phyloP scores from a whole-genome alignment of 1,139 yeast genomes.

The Kazachstania sp. region DNA sequence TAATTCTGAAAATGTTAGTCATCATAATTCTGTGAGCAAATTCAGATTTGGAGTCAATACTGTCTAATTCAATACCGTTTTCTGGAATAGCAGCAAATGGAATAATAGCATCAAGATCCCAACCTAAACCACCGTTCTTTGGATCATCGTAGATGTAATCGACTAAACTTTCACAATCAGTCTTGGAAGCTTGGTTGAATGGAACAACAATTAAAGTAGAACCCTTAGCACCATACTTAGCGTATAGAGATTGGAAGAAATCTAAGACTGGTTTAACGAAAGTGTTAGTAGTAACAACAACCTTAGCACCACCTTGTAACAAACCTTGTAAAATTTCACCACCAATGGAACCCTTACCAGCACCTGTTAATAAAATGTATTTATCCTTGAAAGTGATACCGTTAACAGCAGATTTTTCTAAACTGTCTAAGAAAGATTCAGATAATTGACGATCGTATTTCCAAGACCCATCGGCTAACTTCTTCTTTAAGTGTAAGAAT shows the following conservation, averaged over 20 bases:
- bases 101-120: conserved; percentile 94
- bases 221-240: conserved; percentile 87
- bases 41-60: conserved; percentile 90
- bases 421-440: conserved; percentile 72
- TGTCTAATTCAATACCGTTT: conserved; percentile 90
- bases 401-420: conserved; percentile 85
- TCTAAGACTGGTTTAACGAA: conserved; percentile 92
- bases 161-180: conserved; percentile 81
- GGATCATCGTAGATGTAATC: conserved; percentile 74
- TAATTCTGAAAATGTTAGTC: conserved; percentile 83
- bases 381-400: conserved; percentile 88
- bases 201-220: conserved; percentile 93
- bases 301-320: conserved; percentile 96
- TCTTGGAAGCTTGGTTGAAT: conserved; percentile 94
- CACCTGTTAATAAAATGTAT: conserved; percentile 90
- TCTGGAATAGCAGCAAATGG: conserved; percentile 99
- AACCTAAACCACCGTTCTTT: conserved; percentile 87
- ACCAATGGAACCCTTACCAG: conserved; percentile 98
- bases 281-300: conserved; percentile 90
- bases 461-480: conserved; percentile 68
- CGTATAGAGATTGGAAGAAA: conserved; percentile 87
- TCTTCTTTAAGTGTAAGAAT: conserved; percentile 83
- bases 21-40: conserved; percentile 97
- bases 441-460: conserved; percentile 73
- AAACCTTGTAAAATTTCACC: conserved; percentile 94